Conservation (phyloP, 148 eudicot species). For the Rhododendron griersonianum region DNA sequence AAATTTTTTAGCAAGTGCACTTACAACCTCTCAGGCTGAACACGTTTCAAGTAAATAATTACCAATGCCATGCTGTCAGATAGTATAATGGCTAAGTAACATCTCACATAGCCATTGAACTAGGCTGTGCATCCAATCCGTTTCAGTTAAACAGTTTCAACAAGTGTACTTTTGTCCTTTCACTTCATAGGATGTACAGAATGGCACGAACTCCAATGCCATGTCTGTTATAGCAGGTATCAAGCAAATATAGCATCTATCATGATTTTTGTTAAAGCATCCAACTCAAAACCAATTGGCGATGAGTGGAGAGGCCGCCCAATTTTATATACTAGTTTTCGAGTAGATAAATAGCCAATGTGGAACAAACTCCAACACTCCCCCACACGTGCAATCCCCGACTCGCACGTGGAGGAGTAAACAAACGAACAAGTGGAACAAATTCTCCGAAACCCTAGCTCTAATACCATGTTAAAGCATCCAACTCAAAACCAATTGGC, state of each 20-base stretch:
- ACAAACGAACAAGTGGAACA: no score
- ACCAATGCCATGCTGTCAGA: not conserved
- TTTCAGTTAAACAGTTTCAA: not conserved
- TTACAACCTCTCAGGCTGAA: not conserved
- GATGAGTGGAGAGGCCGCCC: no score
- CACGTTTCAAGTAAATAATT: not conserved
- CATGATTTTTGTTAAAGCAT: no score
- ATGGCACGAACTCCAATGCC: not conserved
- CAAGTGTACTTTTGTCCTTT: not conserved
- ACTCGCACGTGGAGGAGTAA: no score
- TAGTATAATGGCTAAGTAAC: not conserved
- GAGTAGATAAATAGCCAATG: no score
- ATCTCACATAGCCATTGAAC: not conserved
- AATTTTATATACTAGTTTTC: no score
- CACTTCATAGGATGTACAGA: not conserved
- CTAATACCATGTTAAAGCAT: no score
- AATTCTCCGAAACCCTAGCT: no score
- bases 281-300: no score
- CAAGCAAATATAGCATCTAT: not conserved
- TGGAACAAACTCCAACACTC: no score
- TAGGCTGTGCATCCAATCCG: not conserved
- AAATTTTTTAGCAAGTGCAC: not conserved
- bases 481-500: no score
- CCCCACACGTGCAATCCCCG: no score
- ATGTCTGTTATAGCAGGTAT: not conserved